Base-by-base conservation (phyloP, 257 asterid species). In the Solanum clarkiae region DNA sequence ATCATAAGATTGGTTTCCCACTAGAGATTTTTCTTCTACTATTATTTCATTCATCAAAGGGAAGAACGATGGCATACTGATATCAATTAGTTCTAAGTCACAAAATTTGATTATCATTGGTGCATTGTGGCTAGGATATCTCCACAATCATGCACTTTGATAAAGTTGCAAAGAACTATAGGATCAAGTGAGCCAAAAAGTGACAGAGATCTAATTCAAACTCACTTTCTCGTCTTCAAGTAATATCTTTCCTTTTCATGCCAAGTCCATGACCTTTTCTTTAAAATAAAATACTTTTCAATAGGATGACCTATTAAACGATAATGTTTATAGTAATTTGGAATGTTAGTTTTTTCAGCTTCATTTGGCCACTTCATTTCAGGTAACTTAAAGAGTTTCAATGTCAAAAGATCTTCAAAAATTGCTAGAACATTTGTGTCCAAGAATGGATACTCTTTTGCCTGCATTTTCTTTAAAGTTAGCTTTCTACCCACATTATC, bases 401-500 rank as follows among this genome's bases (percentile, higher is more conserved):
- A 22, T 0, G 16, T 17, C 0, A 62, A 0, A 1, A 22, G 8
- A 8, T 62, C 14, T 59, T 57, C 14, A 20, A 57, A 57, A 57
- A 20, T 9, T 57, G 65, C 0, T 57, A 1, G 14, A 57, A 8
- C 26, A 57, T 20, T 2, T 20, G 26, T 20, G 7, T 57, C 65
- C 13, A 9, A 8, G 26, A 20, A 0, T 57, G 65, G 65, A 0
- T 57, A 20, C 26, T 57, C 65, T 1, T 57, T 57, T 20, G 0
- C 65, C 8, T 20, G 3, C 65, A 57, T 57, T 57, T 20, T 26
- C 7, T 57, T 57, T 7, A 57, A 3, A 20, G 1, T 8, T 57
- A 18, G 10, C 1, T 20, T 57, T 57, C 0, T 1, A 1, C 0
- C 4, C 0, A 0, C 1, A 13, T 60, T 60, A 6, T 4, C 10